Conservation (phyloP, 805 yeast genomes). For the Candida schatavii region DNA sequence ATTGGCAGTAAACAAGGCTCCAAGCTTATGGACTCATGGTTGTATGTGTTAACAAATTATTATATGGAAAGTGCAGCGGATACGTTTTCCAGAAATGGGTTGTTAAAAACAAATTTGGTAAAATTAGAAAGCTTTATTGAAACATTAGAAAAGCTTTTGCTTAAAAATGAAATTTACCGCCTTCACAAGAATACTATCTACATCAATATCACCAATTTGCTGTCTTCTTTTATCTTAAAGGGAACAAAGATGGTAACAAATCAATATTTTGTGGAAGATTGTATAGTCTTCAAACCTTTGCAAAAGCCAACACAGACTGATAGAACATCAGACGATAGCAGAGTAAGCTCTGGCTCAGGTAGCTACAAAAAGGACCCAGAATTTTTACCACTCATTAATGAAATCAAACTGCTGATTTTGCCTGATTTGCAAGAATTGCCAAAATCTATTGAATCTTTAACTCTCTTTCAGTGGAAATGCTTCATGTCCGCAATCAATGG, state of each 20-base stretch:
- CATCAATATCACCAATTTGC: conserved; percentile 32
- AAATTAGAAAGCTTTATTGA: not conserved
- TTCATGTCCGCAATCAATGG: conserved; percentile 26
- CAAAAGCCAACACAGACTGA: conserved; percentile 14
- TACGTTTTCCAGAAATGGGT: conserved; percentile 2
- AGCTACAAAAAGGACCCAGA: not conserved
- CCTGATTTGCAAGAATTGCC: conserved; percentile 18
- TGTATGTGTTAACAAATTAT: not conserved
- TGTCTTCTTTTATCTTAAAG: conserved; percentile 28
- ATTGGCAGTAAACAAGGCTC: not conserved
- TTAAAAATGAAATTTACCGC: not conserved
- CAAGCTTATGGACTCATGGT: not conserved
- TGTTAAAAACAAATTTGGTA: conserved; percentile 4
- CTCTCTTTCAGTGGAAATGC: conserved; percentile 26
- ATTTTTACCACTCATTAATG: conserved; percentile 13
- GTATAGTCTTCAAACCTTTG: conserved; percentile 37
- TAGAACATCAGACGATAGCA: not conserved
- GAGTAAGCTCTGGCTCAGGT: not conserved
- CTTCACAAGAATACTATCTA: conserved; percentile 17
- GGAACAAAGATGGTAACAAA: conserved; percentile 21
- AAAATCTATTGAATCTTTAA: conserved; percentile 8
- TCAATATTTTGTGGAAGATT: conserved; percentile 20
- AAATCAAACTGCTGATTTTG: conserved; percentile 20
- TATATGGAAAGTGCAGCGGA: conserved; percentile 2
- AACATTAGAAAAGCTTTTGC: not conserved